These are phyloP conservation scores for Hura crepitans DNA, from an alignment of 441 rosid species.

Conservation along the genomic window DNA sequence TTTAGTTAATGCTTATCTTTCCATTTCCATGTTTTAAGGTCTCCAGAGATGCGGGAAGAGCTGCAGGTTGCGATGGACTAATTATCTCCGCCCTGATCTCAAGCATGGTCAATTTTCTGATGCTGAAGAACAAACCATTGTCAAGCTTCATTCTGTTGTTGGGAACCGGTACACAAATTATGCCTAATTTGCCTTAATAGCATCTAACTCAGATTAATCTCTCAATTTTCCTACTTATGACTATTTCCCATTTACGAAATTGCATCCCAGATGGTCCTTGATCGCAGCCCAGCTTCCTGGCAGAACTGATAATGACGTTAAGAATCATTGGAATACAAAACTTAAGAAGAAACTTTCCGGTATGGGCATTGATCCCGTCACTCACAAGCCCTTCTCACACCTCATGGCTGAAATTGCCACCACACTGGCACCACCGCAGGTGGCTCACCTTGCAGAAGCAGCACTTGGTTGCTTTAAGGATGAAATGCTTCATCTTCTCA, in stretches of 20 bases:
- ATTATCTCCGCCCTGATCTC: slow-evolving; percentile 79
- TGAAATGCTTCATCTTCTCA: slow-evolving; percentile 95
- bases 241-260: no score
- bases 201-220: not conserved
- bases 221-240: not conserved
- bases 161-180: slow-evolving; percentile 21
- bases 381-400: slow-evolving; percentile 96
- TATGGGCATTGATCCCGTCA: slow-evolving; percentile 93
- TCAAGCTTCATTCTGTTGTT: slow-evolving; percentile 59
- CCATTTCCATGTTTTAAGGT: slow-evolving; percentile 26
- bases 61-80: slow-evolving; percentile 78
- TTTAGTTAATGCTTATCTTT: not conserved
- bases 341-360: slow-evolving; percentile 91
- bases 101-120: slow-evolving; percentile 69
- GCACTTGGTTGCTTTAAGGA: slow-evolving; percentile 95
- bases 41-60: slow-evolving; percentile 84
- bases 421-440: slow-evolving; percentile 85
- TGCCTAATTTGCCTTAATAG: not conserved
- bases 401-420: slow-evolving; percentile 98
- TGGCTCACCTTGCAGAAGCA: slow-evolving; percentile 87
- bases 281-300: slow-evolving; percentile 96
- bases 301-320: slow-evolving; percentile 86
- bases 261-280: slow-evolving; percentile 64
- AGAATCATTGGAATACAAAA: slow-evolving; percentile 94
- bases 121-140: slow-evolving; percentile 69